Conservation (phyloP, 257 asterid species). For the Solanum chiquidenum region DNA sequence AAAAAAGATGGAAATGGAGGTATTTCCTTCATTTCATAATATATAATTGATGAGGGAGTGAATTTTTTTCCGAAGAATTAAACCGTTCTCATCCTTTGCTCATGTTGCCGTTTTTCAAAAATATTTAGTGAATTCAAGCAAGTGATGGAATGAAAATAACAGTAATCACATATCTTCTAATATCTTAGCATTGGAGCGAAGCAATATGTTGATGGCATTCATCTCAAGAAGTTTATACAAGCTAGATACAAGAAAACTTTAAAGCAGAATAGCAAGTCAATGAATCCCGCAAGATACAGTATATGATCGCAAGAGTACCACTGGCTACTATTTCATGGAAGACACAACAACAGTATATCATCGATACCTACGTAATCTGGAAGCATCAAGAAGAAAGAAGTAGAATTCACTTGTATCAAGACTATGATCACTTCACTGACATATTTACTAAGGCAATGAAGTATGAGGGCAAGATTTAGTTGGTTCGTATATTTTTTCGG, state of each 20-base stretch:
- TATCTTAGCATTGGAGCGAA: not conserved
- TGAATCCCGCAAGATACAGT: not conserved
- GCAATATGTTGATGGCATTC: not conserved
- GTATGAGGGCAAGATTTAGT: not conserved
- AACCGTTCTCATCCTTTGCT: not conserved
- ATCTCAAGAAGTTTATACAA: not conserved
- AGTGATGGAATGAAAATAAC: not conserved
- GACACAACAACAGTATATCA: not conserved
- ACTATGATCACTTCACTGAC: not conserved
- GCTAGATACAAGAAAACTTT: not conserved
- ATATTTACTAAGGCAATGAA: not conserved
- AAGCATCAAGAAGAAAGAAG: not conserved
- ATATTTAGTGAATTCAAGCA: not conserved
- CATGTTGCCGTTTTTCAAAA: not conserved
- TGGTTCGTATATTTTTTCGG: not conserved
- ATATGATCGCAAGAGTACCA: not conserved
- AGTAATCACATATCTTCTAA: not conserved
- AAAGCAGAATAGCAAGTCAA: not conserved
- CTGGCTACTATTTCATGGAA: not conserved
- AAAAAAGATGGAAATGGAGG: not conserved
- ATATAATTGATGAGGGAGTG: not conserved
- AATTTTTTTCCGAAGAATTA: not conserved
- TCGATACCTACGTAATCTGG: not conserved
- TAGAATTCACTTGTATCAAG: not conserved
- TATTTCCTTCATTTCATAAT: not conserved